Conservation (phyloP, 164 flowering plant species). For the Platanus orientalis region DNA sequence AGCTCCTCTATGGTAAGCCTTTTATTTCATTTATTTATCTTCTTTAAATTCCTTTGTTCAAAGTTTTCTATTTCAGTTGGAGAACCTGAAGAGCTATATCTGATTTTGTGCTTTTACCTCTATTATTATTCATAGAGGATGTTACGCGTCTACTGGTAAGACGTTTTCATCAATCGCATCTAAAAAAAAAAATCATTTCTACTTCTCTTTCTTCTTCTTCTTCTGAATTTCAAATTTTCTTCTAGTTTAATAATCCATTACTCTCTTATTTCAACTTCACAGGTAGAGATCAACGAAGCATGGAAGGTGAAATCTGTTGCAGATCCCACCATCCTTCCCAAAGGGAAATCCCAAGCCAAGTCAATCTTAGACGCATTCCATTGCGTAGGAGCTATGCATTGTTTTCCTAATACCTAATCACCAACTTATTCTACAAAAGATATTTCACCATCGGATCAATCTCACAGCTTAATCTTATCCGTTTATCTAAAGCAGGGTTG, state of each 20-base stretch:
- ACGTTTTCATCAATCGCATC: background rate
- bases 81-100: too few species aligned
- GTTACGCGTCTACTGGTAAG: constrained; percentile 75
- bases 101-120: constrained; percentile 3
- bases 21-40: background rate
- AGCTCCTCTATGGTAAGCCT: constrained; percentile 74
- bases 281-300: too few species aligned
- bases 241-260: too few species aligned
- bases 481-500: too few species aligned
- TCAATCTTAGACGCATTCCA: constrained; percentile 33
- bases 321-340: too few species aligned
- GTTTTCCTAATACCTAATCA: too few species aligned
- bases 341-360: too few species aligned
- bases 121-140: constrained; percentile 82
- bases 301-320: constrained; percentile 67
- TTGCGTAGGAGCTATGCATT: too few species aligned
- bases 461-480: too few species aligned
- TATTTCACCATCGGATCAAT: too few species aligned
- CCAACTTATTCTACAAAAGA: too few species aligned
- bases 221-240: background rate
- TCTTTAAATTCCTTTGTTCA: background rate
- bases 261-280: too few species aligned
- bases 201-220: background rate
- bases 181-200: background rate
- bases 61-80: background rate